Base-by-base conservation (phyloP, 768 basidiomycete species). In the Boletus subcaerulescens region DNA sequence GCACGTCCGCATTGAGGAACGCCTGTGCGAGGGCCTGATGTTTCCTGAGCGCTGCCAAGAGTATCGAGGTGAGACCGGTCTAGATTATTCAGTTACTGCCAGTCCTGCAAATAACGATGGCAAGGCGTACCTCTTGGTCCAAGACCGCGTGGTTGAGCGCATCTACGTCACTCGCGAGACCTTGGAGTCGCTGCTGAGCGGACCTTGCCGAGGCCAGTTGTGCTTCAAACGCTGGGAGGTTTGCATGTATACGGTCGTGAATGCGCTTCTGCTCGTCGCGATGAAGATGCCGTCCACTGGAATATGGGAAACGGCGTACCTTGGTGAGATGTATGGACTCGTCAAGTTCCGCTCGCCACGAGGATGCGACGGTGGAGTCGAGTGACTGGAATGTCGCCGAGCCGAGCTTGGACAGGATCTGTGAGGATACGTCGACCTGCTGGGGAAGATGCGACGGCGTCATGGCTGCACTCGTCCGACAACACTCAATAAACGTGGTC, bases 381-480 rank as follows among this genome's bases (percentile, higher is more conserved):
- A 93, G 68, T 1, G 84, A 74, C 59, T 82, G 74, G 57, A 73
- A 71, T 9, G 82, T 80, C 11, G 83, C 81, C 29, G 82, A 77
- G 57, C 89, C 86, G 31, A 93, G 76, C 67, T 84, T 86, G 45
- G 80, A 78, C 43, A 93, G 77, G 39, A 92, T 82, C 56, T 77
- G 76, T 0, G 91, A 88, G 22, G 89, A 86, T 8, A 86, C 78
- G 68, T 92, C 87, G 59, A 80, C 74, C 65, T 81, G 81, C 45
- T 84, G 80, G n/a, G 89, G 88, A 31, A 89, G 76, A 69, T 91
- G 87, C 15, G 81, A 71, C 57, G 88, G 89, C 41, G 89, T 84
- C 90, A 93, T 91, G 60, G 12, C 46, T 35, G 62, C 48, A 45
- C 53, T 52, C 33, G 52, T 39, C 43, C 22, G 40, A 43, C 40